Evolutionary conservation across 176 grass and related monocot genomes (phyloP).

Genomic region (Phyllostachys edulis): DNA sequence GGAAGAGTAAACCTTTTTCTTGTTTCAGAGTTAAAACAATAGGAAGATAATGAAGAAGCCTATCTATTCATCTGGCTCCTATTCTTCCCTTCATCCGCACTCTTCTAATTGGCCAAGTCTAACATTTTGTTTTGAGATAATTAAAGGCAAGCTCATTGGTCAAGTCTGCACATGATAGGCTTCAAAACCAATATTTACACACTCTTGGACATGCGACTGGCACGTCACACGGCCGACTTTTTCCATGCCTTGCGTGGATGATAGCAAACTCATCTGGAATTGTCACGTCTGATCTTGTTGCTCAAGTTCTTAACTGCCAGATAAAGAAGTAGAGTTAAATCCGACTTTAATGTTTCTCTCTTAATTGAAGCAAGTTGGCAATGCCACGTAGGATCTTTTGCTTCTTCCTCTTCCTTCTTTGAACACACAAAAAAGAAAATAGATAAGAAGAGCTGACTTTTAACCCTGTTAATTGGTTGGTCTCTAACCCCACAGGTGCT

Average conservation of each 20-base stretch:
- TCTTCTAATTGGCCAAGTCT: not conserved
- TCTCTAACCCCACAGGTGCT: too few species aligned
- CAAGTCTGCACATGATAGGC: constrained; percentile 16
- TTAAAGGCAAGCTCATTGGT: not conserved
- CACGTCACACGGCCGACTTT: not conserved
- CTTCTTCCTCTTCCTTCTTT: not conserved
- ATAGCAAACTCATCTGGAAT: not conserved
- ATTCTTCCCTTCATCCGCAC: not conserved
- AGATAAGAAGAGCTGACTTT: not conserved
- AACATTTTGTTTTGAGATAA: not conserved
- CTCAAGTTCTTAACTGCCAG: not conserved
- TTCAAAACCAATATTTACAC: not conserved
- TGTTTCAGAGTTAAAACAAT: not conserved
- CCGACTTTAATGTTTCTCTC: not conserved
- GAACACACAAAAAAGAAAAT: not conserved
- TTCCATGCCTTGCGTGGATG: not conserved
- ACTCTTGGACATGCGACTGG: not conserved
- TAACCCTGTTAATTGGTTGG: not conserved
- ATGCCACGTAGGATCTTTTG: not conserved
- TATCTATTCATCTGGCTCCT: not conserved
- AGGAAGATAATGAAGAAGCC: not conserved
- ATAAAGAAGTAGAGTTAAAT: not conserved
- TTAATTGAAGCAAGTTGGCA: constrained; percentile 16
- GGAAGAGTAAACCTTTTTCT: not conserved
- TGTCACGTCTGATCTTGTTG: not conserved